Base-by-base conservation (phyloP, 805 yeast species). In the Myxozyma udenii region DNA sequence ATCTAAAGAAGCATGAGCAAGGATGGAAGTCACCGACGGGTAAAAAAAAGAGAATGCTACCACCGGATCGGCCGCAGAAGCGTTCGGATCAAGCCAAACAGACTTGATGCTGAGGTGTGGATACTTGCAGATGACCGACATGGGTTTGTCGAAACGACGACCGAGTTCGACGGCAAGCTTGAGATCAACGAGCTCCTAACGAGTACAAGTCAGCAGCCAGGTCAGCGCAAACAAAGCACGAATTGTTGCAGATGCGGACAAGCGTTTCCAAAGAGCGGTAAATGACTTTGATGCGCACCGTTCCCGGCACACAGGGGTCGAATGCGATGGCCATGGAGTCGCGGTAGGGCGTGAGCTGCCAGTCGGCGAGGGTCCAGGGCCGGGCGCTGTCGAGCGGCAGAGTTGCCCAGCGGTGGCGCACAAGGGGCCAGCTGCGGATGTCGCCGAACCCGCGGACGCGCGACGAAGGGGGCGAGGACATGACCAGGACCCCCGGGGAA, bases 311-410 rank as follows among this genome's bases (percentile, higher is more conserved):
- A 28, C 12, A 9, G 12, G 33, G 33, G 14, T 25, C 41, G 25
- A 41, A 55, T 21, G 41, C 42, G 26, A 52, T 24, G n/a, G 37
- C 19, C 16, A 55, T 41, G 9, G 50, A 36, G 40, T 55, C 60
- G 12, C 58, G 39, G 48, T 55, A 51, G 1, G 60, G 58, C 35
- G 58, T 48, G 23, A 49, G 51, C 5, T 28, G 36, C 60, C 60
- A 55, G 46, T 48, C 14, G 28, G 41, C 5, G 53, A 49, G 38
- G 51, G 48, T 19, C 33, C 12, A 9, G 33, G 33, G 33, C 9
- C 33, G 33, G 33, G 33, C 9, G 33, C 14, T 14, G 33, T 9
- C 33, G 33, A 28, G 9, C 12, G 33, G 33, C 33, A 14, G 9
- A 14, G 33, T 28, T 9, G 12, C 9, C 12, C 12, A 28, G 12